Conservation (phyloP, 208 protist genomes). For the Phytomonas francai region DNA sequence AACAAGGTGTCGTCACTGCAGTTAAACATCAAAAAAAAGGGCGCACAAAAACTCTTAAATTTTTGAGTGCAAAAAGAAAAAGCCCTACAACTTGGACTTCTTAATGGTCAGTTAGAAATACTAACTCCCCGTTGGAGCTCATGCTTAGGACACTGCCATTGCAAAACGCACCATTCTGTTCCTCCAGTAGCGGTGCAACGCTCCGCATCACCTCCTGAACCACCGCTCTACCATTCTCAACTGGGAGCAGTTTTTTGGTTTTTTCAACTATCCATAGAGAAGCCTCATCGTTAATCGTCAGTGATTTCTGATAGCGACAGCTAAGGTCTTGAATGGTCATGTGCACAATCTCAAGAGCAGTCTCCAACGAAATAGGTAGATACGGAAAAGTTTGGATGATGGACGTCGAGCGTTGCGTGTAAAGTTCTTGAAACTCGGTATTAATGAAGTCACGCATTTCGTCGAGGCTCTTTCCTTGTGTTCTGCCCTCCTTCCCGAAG, state of each 20-base stretch:
- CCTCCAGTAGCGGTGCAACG: slow-evolving; percentile 20
- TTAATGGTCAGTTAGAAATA: neutral
- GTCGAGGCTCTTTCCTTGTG: slow-evolving; percentile 44
- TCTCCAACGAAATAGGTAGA: slow-evolving; percentile 41
- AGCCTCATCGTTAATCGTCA: slow-evolving; percentile 21
- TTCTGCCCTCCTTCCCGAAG: slow-evolving; percentile 60
- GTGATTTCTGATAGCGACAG: slow-evolving; percentile 13
- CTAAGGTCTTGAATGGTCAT: slow-evolving; percentile 26
- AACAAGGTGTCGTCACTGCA: neutral
- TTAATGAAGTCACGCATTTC: slow-evolving; percentile 59
- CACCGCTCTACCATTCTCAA: slow-evolving; percentile 33
- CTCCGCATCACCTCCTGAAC: slow-evolving; percentile 17
- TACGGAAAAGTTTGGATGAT: slow-evolving; percentile 58
- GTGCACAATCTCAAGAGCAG: slow-evolving; percentile 37
- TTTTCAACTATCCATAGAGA: slow-evolving; percentile 25
- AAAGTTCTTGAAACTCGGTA: slow-evolving; percentile 47
- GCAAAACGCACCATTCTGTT: neutral
- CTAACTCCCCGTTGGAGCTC: neutral
- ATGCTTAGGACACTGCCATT: neutral
- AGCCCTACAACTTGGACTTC: neutral
- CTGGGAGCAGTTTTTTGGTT: slow-evolving; percentile 17
- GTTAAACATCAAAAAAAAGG: neutral
- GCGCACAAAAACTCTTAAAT: neutral
- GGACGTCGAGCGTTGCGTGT: slow-evolving; percentile 32
- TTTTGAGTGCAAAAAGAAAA: neutral